Percentiles rank a stretch among this genome's conserved stretches.
phyloP scores from a whole-genome alignment of 2,329 filamentous ascomycete genomes.

The Paracamarosporium sp. region DNA sequence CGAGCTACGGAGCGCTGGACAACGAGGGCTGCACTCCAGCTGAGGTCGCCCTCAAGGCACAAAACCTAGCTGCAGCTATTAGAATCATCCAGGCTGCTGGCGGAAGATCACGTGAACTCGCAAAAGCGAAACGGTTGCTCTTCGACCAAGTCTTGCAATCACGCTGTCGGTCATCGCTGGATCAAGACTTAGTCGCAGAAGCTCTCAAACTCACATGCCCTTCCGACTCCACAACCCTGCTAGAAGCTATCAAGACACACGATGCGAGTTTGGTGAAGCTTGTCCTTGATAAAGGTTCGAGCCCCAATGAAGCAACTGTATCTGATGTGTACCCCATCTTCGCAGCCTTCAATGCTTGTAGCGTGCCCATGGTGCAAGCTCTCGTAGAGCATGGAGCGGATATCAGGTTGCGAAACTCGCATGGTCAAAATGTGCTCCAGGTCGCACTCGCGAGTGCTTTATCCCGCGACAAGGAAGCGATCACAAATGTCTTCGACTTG shows the following conservation, averaged over 20 bases:
- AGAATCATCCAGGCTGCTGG: slow-evolving; percentile 40
- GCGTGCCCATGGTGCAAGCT: slow-evolving; percentile 29
- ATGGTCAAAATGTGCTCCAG: slow-evolving; percentile 34
- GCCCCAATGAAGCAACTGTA: slow-evolving; percentile 33
- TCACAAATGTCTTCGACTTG: slow-evolving; percentile 27
- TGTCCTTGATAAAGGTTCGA: slow-evolving; percentile 38
- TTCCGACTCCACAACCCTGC: slow-evolving; percentile 38
- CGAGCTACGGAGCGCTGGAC: slow-evolving; percentile 32
- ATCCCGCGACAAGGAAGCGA: slow-evolving; percentile 31
- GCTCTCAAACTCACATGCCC: slow-evolving; percentile 42
- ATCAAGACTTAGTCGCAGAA: slow-evolving; percentile 40
- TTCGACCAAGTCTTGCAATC: slow-evolving; percentile 35
- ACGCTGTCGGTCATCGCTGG: slow-evolving; percentile 32
- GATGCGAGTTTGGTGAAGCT: slow-evolving; percentile 34
- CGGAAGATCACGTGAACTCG: slow-evolving; percentile 29
- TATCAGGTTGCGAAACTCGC: slow-evolving; percentile 28
- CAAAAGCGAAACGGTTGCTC: slow-evolving; percentile 41
- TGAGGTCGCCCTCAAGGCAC: slow-evolving; percentile 31
- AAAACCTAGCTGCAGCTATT: slow-evolving; percentile 38
- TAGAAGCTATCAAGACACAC: slow-evolving; percentile 41
- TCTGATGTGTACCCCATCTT: slow-evolving; percentile 35
- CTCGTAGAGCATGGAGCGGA: slow-evolving; percentile 38
- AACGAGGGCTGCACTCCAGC: slow-evolving; percentile 30
- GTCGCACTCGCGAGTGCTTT: slow-evolving; percentile 29
- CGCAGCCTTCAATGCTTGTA: slow-evolving; percentile 34